phyloP scores from a whole-genome alignment of 179 eudicot genomes.

The Silene vulgaris region DNA sequence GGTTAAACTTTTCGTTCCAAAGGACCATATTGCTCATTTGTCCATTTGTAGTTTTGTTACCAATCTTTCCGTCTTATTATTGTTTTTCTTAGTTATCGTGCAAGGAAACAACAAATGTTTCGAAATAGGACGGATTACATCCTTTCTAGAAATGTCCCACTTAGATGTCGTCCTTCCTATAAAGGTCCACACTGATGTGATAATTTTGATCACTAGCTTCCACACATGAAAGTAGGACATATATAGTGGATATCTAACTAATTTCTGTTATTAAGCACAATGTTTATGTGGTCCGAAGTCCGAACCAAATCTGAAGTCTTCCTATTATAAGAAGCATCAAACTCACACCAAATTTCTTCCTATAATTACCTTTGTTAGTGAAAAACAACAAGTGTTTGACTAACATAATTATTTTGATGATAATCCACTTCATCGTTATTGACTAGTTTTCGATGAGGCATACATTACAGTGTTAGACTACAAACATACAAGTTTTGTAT shows the following conservation, averaged over 20 bases:
- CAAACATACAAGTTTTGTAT: neutral
- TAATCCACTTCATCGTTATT: neutral
- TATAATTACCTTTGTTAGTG: conserved; percentile 5
- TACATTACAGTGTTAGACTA: neutral
- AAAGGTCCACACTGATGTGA: neutral
- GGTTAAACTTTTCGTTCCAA: neutral
- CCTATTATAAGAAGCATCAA: neutral
- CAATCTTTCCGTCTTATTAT: neutral
- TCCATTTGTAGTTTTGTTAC: neutral
- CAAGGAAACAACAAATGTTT: neutral
- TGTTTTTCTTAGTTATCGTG: neutral
- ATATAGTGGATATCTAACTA: conserved; percentile 1
- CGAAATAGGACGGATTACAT: neutral
- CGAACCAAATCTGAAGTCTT: neutral
- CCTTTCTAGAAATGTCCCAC: conserved; percentile 8
- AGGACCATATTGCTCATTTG: neutral
- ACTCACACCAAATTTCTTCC: neutral
- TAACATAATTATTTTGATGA: conserved; percentile 1
- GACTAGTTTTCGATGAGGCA: neutral
- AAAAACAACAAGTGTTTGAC: neutral
- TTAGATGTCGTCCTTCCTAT: conserved; percentile 1
- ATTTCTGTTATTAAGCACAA: neutral
- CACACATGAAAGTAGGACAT: neutral
- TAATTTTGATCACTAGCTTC: conserved; percentile 7
- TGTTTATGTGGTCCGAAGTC: conserved; percentile 1